Evolutionary conservation across 148 eudicot species (phyloP), one percentile per base, ranked within the genome.

Genomic region (Cornus florida): DNA sequence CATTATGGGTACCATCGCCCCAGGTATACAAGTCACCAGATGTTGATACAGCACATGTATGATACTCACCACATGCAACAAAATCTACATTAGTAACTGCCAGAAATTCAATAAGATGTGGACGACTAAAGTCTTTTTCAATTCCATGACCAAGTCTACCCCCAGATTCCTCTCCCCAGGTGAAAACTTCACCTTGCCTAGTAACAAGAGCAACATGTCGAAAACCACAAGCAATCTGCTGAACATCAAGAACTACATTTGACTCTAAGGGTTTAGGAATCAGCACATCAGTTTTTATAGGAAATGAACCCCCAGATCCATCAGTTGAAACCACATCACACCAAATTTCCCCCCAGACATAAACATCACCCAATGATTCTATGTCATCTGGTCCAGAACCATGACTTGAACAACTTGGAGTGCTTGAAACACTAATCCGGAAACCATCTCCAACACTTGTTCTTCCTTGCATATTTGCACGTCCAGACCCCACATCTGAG

Each of bases 61-160:
- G 98, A 79, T 77, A 88, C 76, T 91, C 94, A 0, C 98, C 97
- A 83, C 98, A 94, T 1, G 97, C 89, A 17, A 91, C 95, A 75
- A 82, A 88, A 41, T 94, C 93, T 14, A 94, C 84, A 74, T 91
- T 92, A 2, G 86, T 92, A 66, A 91, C 86, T 1, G 93, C 82
- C 19, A 94, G 86, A 71, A 83, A 85, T 69, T 92, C 93, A 38
- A 94, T 91, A 4, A 94, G 90, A 10, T 71, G 89, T 70, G 98
- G 97, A 8, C 78, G 87, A 72, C 85, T 79, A 14, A 92, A 80
- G 75, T 94, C 88, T 59, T 79, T 83, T 48, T 88, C 97, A 14
- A 86, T 78, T 70, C 98, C 95, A 86, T 94, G 98, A 62, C 98
- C 98, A 64, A 94, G 92, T 81, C 98, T 89, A 9, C 98, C 98